These are phyloP conservation scores for Hura crepitans DNA, from an alignment of 441 rosid genomes.

Conservation along the genomic window DNA sequence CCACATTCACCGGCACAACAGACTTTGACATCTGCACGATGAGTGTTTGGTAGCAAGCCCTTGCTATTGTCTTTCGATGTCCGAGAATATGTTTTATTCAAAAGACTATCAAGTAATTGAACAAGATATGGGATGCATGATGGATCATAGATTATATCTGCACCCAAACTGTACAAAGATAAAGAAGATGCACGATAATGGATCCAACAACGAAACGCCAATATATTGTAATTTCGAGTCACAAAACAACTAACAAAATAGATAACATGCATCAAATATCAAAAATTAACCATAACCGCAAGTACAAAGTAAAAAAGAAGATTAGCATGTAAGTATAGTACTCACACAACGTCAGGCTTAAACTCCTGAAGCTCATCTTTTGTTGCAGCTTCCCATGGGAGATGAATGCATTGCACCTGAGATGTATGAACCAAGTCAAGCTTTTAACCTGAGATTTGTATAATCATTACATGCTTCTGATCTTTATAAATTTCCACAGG, in stretches of 20 bases:
- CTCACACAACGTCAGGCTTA: conserved; percentile 64
- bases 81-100: conserved; percentile 26
- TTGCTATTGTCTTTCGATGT: not conserved
- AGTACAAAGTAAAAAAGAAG: not conserved
- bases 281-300: not conserved
- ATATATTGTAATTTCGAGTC: not conserved
- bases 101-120: conserved; percentile 47
- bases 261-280: not conserved
- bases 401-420: conserved; percentile 60
- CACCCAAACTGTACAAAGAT: conserved; percentile 51
- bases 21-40: conserved; percentile 8
- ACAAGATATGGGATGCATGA: conserved; percentile 67
- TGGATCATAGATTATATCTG: conserved; percentile 76
- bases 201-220: not conserved
- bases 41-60: not conserved
- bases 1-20: conserved; percentile 4
- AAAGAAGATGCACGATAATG: not conserved
- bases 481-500: not conserved
- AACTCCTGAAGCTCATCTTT: conserved; percentile 41
- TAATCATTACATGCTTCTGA: not conserved
- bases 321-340: conserved; percentile 1
- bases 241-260: not conserved
- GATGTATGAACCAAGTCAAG: conserved; percentile 22
- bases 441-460: conserved; percentile 1
- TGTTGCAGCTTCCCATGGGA: conserved; percentile 77